A percentile compares a stretch with the other conserved stretches of the same genome.
These are phyloP conservation scores for Clitoria ternatea DNA, from an alignment of 306 rosid genomes.

Conservation along the genomic window DNA sequence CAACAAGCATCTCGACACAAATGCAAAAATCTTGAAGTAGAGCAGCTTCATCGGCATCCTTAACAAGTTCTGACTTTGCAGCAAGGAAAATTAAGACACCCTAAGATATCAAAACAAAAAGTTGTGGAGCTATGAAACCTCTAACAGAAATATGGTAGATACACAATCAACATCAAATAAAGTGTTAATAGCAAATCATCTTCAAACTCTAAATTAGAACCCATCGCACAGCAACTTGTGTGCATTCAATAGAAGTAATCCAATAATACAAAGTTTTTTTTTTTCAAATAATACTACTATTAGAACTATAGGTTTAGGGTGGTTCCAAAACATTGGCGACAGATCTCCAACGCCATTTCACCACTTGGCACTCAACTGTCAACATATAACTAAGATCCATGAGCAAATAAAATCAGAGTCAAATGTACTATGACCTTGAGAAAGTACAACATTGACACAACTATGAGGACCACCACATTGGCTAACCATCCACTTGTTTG, in stretches of 20 bases:
- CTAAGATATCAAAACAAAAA: conserved; percentile 37
- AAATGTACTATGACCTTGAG: no score
- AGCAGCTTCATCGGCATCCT: conserved; percentile 82
- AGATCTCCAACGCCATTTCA: no score
- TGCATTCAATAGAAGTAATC: not conserved
- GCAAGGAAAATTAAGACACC: conserved; percentile 89
- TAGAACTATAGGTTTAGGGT: no score
- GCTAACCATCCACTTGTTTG: no score
- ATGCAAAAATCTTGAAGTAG: conserved; percentile 67
- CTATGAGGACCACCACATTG: no score
- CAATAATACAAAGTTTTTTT: no score
- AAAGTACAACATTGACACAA: no score
- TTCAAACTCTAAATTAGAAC: not conserved
- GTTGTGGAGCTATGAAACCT: conserved; percentile 14
- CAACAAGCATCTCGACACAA: conserved; percentile 88
- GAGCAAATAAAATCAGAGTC: no score
- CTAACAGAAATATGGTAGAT: not conserved
- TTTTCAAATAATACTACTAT: no score
- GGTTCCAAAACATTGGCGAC: no score
- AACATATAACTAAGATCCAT: no score
- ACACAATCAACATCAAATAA: conserved; percentile 6
- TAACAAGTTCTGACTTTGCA: conserved; percentile 66
- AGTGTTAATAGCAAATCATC: not conserved
- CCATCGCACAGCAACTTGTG: not conserved
- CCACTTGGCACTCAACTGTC: no score